Evolutionary conservation across 2,329 filamentous ascomycete genomes (phyloP).

Genomic region (Mycosphaerella sp.): DNA sequence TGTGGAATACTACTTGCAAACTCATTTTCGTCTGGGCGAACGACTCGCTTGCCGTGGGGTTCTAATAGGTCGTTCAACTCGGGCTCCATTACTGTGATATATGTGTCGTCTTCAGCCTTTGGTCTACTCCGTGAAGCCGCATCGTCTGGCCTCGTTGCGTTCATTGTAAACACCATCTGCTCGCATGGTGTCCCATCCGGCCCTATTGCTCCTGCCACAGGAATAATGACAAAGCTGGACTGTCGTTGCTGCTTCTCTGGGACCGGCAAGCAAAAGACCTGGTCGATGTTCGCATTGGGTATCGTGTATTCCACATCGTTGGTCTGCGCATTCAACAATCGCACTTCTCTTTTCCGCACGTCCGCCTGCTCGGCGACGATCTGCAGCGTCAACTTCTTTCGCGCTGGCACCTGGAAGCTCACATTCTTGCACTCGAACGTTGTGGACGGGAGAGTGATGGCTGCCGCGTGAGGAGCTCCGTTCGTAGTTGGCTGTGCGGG

Average conservation of each 20-base stretch:
- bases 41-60: conserved; percentile 42
- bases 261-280: conserved; percentile 56
- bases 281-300: conserved; percentile 48
- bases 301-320: conserved; percentile 39
- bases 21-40: conserved; percentile 51
- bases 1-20: conserved; percentile 57
- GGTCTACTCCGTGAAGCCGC: conserved; percentile 37
- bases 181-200: conserved; percentile 39
- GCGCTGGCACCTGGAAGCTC: conserved; percentile 56
- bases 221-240: conserved; percentile 57
- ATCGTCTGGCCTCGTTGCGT: conserved; percentile 44
- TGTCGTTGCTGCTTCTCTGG: conserved; percentile 60
- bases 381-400: conserved; percentile 59
- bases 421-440: conserved; percentile 48
- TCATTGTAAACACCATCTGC: conserved; percentile 55
- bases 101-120: conserved; percentile 39
- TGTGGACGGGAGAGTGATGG: conserved; percentile 31
- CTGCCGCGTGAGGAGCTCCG: conserved; percentile 11
- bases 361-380: conserved; percentile 39
- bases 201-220: conserved; percentile 44
- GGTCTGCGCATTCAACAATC: conserved; percentile 27
- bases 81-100: conserved; percentile 40
- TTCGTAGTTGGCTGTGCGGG: conserved; percentile 9
- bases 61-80: conserved; percentile 47
- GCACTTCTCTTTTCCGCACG: conserved; percentile 22